Evolutionary conservation across 331 rosid species (phyloP).

Genomic region (Erythrophleum ivorense): DNA sequence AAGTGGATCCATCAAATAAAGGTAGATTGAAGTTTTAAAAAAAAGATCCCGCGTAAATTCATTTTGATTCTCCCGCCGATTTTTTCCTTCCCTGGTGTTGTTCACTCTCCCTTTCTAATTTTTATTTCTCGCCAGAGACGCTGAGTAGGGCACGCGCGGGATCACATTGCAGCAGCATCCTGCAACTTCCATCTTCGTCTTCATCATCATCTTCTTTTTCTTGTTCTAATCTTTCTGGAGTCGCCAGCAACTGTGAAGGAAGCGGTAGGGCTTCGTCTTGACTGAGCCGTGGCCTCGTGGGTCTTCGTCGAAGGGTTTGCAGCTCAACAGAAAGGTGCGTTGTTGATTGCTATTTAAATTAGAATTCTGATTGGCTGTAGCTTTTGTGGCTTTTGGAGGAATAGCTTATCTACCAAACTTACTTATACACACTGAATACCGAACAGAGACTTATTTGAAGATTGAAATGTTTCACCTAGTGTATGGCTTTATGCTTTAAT

Average conservation of each 20-base stretch:
- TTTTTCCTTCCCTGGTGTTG: neutral
- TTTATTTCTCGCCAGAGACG: neutral
- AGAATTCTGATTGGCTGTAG: neutral
- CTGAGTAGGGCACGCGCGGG: too few species aligned
- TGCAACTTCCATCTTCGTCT: neutral
- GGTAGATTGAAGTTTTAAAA: too few species aligned
- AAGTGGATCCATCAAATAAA: too few species aligned
- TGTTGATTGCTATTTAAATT: neutral
- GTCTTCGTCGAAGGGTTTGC: neutral
- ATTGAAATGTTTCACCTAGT: neutral
- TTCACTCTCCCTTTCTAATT: neutral
- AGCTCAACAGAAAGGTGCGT: neutral
- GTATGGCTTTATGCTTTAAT: neutral
- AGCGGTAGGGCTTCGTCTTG: neutral
- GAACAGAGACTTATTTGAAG: neutral
- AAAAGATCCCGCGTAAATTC: neutral
- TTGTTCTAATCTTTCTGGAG: neutral
- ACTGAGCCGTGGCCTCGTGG: neutral
- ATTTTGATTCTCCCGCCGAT: neutral
- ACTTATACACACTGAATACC: neutral
- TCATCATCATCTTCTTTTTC: too few species aligned
- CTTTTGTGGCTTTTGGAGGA: neutral
- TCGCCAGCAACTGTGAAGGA: neutral
- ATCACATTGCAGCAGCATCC: neutral
- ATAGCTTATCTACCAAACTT: neutral